A percentile compares a stretch with the other conserved stretches of the same genome.
Conservation (phyloP, 2,329 filamentous ascomycete species). For the Daldinia eschscholtzii region DNA sequence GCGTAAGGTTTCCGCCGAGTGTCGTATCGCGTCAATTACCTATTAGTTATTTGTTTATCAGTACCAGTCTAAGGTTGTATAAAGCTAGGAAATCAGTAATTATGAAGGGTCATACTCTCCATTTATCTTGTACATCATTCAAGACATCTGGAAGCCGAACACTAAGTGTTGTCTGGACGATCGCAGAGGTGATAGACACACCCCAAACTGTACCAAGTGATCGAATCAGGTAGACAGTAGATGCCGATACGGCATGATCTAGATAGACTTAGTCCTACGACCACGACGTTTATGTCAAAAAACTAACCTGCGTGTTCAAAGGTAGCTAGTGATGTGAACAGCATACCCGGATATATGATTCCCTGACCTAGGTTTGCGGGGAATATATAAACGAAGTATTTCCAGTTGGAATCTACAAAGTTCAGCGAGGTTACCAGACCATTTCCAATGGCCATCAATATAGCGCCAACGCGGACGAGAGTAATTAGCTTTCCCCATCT, state of each 20-base stretch:
- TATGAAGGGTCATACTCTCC: conserved; percentile 60
- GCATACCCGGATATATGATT: conserved; percentile 68
- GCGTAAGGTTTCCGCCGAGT: conserved; percentile 69
- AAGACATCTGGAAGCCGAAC: conserved; percentile 66
- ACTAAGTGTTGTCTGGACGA: conserved; percentile 72
- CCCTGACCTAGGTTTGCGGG: conserved; percentile 71
- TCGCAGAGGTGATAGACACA: conserved; percentile 71
- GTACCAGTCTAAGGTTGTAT: conserved; percentile 46
- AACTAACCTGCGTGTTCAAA: conserved; percentile 70
- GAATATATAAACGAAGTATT: conserved; percentile 69
- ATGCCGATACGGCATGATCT: conserved; percentile 74
- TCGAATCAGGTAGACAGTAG: conserved; percentile 73
- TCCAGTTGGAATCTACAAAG: conserved; percentile 64
- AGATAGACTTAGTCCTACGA: conserved; percentile 23
- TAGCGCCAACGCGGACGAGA: conserved; percentile 64
- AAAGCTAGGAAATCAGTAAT: conserved; percentile 30
- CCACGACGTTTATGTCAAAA: not conserved
- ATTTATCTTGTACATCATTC: conserved; percentile 68
- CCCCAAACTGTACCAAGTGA: conserved; percentile 74
- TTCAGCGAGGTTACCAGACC: conserved; percentile 63
- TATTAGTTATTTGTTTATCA: conserved; percentile 50
- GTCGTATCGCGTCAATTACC: conserved; percentile 72
- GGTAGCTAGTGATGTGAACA: conserved; percentile 72
- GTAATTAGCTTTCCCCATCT: conserved; percentile 65
- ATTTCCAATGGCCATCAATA: conserved; percentile 67